Conservation (phyloP, 768 basidiomycete genomes). For the Leccinum boreale region DNA sequence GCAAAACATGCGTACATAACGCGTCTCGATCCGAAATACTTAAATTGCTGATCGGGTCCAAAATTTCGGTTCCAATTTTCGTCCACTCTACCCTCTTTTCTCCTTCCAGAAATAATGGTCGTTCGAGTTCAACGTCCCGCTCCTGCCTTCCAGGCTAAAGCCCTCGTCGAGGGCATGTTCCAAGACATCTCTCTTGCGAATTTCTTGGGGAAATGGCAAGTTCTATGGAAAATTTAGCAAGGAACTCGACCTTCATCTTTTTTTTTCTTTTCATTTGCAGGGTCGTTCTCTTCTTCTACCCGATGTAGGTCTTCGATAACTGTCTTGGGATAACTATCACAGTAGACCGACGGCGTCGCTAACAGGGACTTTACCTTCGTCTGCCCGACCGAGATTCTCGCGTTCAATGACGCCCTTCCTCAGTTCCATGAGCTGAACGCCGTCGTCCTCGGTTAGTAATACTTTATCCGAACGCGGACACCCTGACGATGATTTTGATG, state of each 20-base stretch:
- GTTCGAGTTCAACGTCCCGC: slow-evolving; percentile 81
- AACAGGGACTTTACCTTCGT: slow-evolving; percentile 85
- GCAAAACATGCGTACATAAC: slow-evolving; percentile 30
- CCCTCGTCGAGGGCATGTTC: slow-evolving; percentile 76
- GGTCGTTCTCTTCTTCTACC: slow-evolving; percentile 95
- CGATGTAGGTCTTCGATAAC: slow-evolving; percentile 57
- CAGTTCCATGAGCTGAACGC: slow-evolving; percentile 73
- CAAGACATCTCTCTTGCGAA: slow-evolving; percentile 71
- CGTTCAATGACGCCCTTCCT: slow-evolving; percentile 85
- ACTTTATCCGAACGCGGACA: background rate
- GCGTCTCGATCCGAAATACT: slow-evolving; percentile 17
- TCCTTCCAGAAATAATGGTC: slow-evolving; percentile 24
- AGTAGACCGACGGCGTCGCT: background rate
- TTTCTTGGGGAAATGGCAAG: slow-evolving; percentile 79
- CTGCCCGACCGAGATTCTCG: slow-evolving; percentile 94
- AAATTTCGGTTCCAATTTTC: background rate
- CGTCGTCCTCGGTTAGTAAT: slow-evolving; percentile 63
- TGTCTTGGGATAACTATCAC: background rate
- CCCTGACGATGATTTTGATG: background rate
- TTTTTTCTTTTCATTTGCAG: slow-evolving; percentile 37
- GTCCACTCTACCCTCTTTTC: background rate
- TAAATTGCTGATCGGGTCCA: slow-evolving; percentile 10
- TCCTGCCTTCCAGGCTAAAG: slow-evolving; percentile 71
- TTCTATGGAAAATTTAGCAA: background rate
- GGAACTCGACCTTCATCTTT: background rate